These are phyloP conservation scores for Chrysoporthe austroafricana DNA, from an alignment of 2,329 filamentous ascomycete species.

Conservation along the genomic window DNA sequence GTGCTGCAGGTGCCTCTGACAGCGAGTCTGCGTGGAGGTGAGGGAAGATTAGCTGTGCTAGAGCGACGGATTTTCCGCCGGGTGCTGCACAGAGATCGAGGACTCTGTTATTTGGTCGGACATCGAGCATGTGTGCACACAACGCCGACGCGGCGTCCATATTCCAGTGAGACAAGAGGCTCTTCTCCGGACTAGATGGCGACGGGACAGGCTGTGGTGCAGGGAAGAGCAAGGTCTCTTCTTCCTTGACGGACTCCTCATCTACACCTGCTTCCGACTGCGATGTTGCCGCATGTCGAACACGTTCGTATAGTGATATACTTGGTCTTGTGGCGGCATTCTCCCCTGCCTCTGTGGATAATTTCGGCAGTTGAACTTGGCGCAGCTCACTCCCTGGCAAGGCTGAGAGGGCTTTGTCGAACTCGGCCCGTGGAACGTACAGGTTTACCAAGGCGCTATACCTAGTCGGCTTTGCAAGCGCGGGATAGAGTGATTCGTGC, in stretches of 20 bases:
- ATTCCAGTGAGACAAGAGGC: slow-evolving; percentile 38
- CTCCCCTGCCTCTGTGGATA: background rate
- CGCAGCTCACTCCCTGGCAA: slow-evolving; percentile 27
- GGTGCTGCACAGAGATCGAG: slow-evolving; percentile 46
- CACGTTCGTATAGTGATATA: slow-evolving; percentile 12
- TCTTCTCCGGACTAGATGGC: slow-evolving; percentile 14
- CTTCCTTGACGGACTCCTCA: slow-evolving; percentile 7
- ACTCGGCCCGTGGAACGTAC: slow-evolving; percentile 27
- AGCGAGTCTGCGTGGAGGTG: slow-evolving; percentile 27
- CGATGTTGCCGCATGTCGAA: background rate
- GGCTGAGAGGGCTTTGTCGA: slow-evolving; percentile 30
- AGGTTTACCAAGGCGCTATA: slow-evolving; percentile 37
- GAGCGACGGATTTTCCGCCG: slow-evolving; percentile 40
- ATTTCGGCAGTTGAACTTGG: slow-evolving; percentile 28
- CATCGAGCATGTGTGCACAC: slow-evolving; percentile 38
- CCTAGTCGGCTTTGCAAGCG: slow-evolving; percentile 34
- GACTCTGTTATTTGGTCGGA: slow-evolving; percentile 41
- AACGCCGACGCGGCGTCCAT: slow-evolving; percentile 38
- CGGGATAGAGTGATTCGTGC: slow-evolving; percentile 34
- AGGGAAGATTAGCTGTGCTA: slow-evolving; percentile 38
- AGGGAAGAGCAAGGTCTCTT: slow-evolving; percentile 33
- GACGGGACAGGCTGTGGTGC: slow-evolving; percentile 30
- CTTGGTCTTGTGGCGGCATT: background rate
- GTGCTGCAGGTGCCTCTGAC: slow-evolving; percentile 33
- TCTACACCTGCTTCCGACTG: background rate